Percentiles rank a stretch among this genome's conserved stretches.
Evolutionary conservation across 805 yeast genomes (phyloP).

Genomic region (Lipomyces orientalis): DNA sequence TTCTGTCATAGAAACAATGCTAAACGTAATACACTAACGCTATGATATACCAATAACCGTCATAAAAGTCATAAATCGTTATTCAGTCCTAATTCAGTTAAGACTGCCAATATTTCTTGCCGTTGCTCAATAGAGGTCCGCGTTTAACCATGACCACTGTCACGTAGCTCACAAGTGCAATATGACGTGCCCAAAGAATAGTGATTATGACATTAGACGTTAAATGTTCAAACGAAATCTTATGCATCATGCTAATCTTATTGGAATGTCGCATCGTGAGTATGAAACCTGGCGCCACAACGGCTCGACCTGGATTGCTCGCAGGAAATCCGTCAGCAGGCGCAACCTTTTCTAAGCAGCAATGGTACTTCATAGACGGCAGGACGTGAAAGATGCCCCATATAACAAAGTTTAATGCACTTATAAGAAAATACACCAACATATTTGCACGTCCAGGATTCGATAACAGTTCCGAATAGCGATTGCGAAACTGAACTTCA

Average conservation of each 20-base stretch:
- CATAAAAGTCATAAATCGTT: not conserved
- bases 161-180: slow-evolving; percentile 5
- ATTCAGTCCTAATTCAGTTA: not conserved
- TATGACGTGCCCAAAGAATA: slow-evolving; percentile 6
- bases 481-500: not conserved
- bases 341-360: not conserved
- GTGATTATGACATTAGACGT: not conserved
- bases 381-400: slow-evolving; percentile 1
- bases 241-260: not conserved
- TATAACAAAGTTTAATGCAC: not conserved
- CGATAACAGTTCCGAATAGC: not conserved
- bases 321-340: not conserved
- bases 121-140: not conserved
- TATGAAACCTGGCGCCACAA: not conserved
- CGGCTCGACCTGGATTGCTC: not conserved
- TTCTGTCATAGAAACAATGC: not conserved
- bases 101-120: not conserved
- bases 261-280: not conserved
- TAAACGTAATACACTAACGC: not conserved
- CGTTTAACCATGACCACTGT: not conserved
- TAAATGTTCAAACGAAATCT: not conserved
- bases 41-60: slow-evolving; percentile 1
- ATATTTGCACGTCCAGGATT: not conserved
- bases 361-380: slow-evolving; percentile 6
- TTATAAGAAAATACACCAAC: not conserved